These are phyloP conservation scores for Cyphellophora europaea DNA, from an alignment of 2,329 filamentous ascomycete genomes.

Conservation along the genomic window DNA sequence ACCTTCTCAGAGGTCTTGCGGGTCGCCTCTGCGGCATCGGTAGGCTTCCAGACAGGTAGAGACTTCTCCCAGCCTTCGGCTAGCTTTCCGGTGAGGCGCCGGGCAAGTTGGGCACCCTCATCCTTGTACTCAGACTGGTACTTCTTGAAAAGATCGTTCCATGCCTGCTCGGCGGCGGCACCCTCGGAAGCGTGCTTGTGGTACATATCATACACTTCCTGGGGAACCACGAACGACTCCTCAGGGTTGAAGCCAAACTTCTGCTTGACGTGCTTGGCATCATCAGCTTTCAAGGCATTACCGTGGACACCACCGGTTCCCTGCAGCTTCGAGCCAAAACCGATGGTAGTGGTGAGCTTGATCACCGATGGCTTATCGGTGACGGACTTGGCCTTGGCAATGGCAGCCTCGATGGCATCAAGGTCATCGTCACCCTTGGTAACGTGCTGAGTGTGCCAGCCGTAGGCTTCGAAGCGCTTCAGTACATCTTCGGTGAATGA, in stretches of 20 bases:
- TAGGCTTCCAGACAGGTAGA: slow-evolving; percentile 82
- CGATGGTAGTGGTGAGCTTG: slow-evolving; percentile 94
- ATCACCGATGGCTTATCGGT: slow-evolving; percentile 96
- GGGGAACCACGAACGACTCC: slow-evolving; percentile 84
- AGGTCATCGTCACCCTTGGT: slow-evolving; percentile 84
- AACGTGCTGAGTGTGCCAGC: slow-evolving; percentile 85
- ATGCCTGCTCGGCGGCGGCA: slow-evolving; percentile 83
- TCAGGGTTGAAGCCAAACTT: slow-evolving; percentile 95
- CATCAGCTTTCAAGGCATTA: slow-evolving; percentile 87
- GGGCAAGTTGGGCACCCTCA: slow-evolving; percentile 70
- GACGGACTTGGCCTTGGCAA: slow-evolving; percentile 74
- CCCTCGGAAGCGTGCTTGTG: slow-evolving; percentile 75
- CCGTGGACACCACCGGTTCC: slow-evolving; percentile 95
- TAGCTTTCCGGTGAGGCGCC: slow-evolving; percentile 72
- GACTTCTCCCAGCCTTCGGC: slow-evolving; percentile 94
- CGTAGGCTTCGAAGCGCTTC: slow-evolving; percentile 93
- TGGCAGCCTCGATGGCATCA: slow-evolving; percentile 75
- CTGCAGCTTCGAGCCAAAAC: slow-evolving; percentile 85
- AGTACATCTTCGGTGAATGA: slow-evolving; percentile 95
- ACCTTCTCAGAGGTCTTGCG: slow-evolving; percentile 95
- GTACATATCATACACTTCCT: slow-evolving; percentile 89
- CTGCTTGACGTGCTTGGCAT: slow-evolving; percentile 85
- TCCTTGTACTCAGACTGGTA: slow-evolving; percentile 70
- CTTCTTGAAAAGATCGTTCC: slow-evolving; percentile 86
- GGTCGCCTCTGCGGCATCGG: slow-evolving; percentile 76